Evolutionary conservation across 73 alveolate species (phyloP), one percentile per base, ranked within the genome.

Genomic region (Effrenium voratum): DNA sequence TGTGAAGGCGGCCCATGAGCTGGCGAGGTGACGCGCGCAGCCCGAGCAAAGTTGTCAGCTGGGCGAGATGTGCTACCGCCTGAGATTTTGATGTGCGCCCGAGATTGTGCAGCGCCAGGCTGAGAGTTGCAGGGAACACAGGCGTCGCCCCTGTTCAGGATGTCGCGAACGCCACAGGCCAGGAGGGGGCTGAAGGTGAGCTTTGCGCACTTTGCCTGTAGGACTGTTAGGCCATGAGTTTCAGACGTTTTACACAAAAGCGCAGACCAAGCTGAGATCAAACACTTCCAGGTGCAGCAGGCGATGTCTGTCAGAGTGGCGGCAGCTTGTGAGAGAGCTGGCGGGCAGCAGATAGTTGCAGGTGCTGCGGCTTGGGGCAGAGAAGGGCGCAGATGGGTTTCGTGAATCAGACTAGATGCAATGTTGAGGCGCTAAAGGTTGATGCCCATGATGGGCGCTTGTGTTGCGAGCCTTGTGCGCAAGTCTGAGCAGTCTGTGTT

Each of bases 251-350:
- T 50, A n/a, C 82, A 5, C 34, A 28, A n/a, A 72, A 72, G 15
- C 82, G 47, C n/a, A 5, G 22, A 45, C 66, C 66, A 19, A 36
- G 26, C 49, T 32, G 47, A 34, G 49, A n/a, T n/a, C n/a, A n/a
- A n/a, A n/a, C n/a, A n/a, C n/a, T n/a, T n/a, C 59, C 45, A 90
- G 97, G 97, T 90, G 59, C 75, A 90, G 76, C 97, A 32, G 41
- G 97, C 88, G 50, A 38, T 68, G 88, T 40, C 59, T 1, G 36
- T 90, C 44, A 72, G 97, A 8, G 30, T 79, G 73, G 88, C 80
- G 10, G 97, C 97, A 5, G 86, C 97, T 22, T 90, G 97, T 44
- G 87, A 90, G 19, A 86, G 68, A 46, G 97, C 97, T 15, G 97
- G 97, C 0, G 97, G 97, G 16, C 52, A 47, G 47, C 49, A 90